Evolutionary conservation across 2,329 filamentous ascomycete species (phyloP).

Genomic region (Verticillium isaacii): DNA sequence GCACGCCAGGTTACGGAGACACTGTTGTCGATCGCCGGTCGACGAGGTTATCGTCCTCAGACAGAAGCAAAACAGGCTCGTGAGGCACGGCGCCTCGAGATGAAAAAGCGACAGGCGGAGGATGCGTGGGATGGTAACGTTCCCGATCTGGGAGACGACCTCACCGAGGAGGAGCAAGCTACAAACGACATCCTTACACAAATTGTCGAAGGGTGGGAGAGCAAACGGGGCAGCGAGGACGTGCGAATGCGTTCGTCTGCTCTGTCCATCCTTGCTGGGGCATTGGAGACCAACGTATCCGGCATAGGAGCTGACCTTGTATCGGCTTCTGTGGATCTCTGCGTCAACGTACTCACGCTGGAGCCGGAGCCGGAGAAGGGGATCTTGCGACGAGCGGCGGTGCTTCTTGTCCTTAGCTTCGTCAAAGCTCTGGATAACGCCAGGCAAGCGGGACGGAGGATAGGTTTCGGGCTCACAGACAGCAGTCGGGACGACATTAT

Average conservation of each 20-base stretch:
- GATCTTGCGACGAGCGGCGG: constrained; percentile 63
- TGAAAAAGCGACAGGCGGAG: constrained; percentile 45
- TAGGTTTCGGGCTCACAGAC: constrained; percentile 50
- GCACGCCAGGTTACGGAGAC: constrained; percentile 50
- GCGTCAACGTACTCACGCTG: constrained; percentile 56
- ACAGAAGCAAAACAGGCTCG: constrained; percentile 52
- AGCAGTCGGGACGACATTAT: constrained; percentile 57
- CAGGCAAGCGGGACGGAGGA: constrained; percentile 35
- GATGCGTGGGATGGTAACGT: constrained; percentile 52
- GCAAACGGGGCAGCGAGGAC: constrained; percentile 14
- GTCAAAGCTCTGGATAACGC: constrained; percentile 54
- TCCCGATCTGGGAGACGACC: constrained; percentile 40
- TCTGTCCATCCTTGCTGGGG: constrained; percentile 57
- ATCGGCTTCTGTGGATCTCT: constrained; percentile 56
- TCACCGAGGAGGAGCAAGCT: constrained; percentile 35
- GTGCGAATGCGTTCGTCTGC: constrained; percentile 66
- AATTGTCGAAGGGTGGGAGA: constrained; percentile 14
- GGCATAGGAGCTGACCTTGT: constrained; percentile 50
- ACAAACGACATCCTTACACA: constrained; percentile 42
- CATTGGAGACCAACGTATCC: constrained; percentile 55
- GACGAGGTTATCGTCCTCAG: constrained; percentile 56
- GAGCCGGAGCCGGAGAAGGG: constrained; percentile 56
- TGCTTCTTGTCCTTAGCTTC: constrained; percentile 58
- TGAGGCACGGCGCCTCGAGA: constrained; percentile 41
- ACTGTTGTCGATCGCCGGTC: constrained; percentile 59